A percentile compares a stretch with the other conserved stretches of the same genome.
Conservation (phyloP, 805 yeast species). For the Ogataea angusta region DNA sequence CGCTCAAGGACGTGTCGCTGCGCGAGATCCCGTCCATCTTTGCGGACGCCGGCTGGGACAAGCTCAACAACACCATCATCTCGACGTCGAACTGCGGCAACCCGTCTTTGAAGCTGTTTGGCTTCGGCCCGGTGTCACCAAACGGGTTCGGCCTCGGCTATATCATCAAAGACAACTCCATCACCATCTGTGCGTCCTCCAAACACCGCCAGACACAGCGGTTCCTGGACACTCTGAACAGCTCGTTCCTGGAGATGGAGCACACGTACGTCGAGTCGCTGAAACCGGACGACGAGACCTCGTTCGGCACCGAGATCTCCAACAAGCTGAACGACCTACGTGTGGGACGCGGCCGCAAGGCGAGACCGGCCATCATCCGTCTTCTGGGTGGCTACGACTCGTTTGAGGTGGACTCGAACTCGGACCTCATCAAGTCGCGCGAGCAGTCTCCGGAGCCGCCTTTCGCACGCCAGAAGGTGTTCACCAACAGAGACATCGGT, state of each 20-base stretch:
- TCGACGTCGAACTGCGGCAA: conserved; percentile 92
- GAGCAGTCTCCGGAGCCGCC: conserved; percentile 58
- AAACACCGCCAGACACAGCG: conserved; percentile 86
- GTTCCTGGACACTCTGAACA: conserved; percentile 64
- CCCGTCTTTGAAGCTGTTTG: conserved; percentile 81
- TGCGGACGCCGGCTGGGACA: conserved; percentile 86
- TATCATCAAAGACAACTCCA: conserved; percentile 75
- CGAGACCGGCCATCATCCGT: conserved; percentile 32
- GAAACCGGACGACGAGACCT: conserved; percentile 13
- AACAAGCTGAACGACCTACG: conserved; percentile 20
- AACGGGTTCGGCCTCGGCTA: conserved; percentile 95
- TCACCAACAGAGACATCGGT: conserved; percentile 51
- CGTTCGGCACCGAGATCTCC: conserved; percentile 18
- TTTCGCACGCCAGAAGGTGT: conserved; percentile 25
- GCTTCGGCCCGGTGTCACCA: conserved; percentile 86
- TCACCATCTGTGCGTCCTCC: conserved; percentile 79
- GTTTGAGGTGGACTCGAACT: conserved; percentile 61
- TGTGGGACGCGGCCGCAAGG: conserved; percentile 16
- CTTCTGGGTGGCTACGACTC: conserved; percentile 83
- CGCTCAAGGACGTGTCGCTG: conserved; percentile 22
- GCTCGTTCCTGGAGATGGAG: conserved; percentile 58
- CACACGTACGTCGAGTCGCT: conserved; percentile 40
- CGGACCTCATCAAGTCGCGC: conserved; percentile 52
- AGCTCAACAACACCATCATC: conserved; percentile 71
- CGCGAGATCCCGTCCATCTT: conserved; percentile 67